These are phyloP conservation scores for Thermoascus crustaceus DNA, from an alignment of 2,329 filamentous ascomycete species.

Conservation along the genomic window DNA sequence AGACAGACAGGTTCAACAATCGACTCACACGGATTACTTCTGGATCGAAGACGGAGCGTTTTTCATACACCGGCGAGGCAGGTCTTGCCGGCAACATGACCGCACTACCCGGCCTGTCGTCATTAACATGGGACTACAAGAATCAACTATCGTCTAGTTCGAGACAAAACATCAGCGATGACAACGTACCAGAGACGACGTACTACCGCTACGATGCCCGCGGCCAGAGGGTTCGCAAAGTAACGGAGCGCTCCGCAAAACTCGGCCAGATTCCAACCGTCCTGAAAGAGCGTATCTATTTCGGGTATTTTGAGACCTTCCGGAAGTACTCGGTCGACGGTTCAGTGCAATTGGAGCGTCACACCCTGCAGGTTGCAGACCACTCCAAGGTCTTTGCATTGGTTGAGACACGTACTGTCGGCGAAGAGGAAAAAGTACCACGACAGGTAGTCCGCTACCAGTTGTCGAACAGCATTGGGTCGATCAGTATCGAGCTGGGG, in stretches of 20 bases:
- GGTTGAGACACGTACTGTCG: neutral
- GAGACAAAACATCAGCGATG: neutral
- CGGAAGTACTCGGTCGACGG: neutral
- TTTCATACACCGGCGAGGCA: neutral
- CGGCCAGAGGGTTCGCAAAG: slow-evolving; percentile 17
- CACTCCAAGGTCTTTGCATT: neutral
- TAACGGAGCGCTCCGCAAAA: neutral
- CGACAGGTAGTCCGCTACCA: slow-evolving; percentile 4
- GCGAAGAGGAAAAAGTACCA: neutral
- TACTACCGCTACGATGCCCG: slow-evolving; percentile 17
- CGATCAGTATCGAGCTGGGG: too few species aligned
- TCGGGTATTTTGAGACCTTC: neutral
- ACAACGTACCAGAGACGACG: slow-evolving; percentile 10
- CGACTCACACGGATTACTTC: slow-evolving; percentile 4
- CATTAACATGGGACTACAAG: neutral
- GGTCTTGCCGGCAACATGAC: slow-evolving; percentile 1
- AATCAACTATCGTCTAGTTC: neutral
- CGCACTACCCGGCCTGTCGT: neutral
- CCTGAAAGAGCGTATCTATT: neutral
- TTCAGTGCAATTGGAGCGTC: neutral
- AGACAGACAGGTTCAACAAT: slow-evolving; percentile 5
- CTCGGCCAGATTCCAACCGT: neutral
- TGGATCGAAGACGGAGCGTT: slow-evolving; percentile 3
- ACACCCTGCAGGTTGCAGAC: neutral
- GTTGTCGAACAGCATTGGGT: slow-evolving; percentile 6